Conservation (phyloP, 306 rosid species). For the Vigna nakashimae region DNA sequence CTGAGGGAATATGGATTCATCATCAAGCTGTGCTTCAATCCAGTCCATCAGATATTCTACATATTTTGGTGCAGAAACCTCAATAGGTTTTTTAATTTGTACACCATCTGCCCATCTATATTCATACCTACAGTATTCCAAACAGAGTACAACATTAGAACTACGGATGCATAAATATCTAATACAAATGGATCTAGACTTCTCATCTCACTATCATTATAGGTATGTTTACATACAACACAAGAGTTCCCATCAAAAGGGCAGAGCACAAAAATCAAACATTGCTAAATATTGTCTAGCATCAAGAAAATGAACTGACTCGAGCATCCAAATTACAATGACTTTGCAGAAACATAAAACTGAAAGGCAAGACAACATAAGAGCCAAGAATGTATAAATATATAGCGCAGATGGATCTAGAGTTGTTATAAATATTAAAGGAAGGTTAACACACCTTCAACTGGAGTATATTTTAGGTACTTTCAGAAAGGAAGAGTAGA, state of each 20-base stretch:
- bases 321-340: background rate
- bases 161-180: constrained; percentile 1
- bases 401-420: constrained; percentile 2
- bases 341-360: background rate
- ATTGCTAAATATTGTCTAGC: background rate
- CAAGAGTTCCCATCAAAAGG: constrained; percentile 35
- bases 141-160: constrained; percentile 44
- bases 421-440: constrained; percentile 27
- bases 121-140: constrained; percentile 74
- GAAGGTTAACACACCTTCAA: background rate
- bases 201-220: constrained; percentile 26
- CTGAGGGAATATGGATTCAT: constrained; percentile 98
- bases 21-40: constrained; percentile 98
- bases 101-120: constrained; percentile 99
- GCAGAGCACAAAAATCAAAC: constrained; percentile 25
- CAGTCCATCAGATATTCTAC: constrained; percentile 99
- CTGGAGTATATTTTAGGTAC: background rate
- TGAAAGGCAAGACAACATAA: constrained; percentile 41
- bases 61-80: constrained; percentile 98
- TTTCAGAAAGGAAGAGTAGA: constrained; percentile 37
- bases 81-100: constrained; percentile 95
- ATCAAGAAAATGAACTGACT: background rate
- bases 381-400: constrained; percentile 23
- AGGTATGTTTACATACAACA: constrained; percentile 25
- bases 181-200: constrained; percentile 17